phyloP scores from a whole-genome alignment of 352 stramenopile genomes.

The Elongisporangium undulatum region DNA sequence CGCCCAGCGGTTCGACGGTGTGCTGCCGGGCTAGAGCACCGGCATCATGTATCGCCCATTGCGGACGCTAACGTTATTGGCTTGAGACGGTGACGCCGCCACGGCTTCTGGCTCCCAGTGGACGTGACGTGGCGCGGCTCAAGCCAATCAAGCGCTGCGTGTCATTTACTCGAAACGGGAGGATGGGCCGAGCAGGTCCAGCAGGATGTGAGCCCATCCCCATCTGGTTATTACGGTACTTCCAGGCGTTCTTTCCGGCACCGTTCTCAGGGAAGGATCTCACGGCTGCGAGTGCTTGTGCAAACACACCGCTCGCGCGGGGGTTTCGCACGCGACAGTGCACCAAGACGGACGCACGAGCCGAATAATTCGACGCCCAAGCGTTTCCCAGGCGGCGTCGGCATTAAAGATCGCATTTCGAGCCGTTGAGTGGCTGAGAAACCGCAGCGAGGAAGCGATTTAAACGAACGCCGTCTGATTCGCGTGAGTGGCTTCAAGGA shows the following conservation, averaged over 20 bases:
- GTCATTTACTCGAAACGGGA: not conserved
- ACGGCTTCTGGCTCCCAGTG: not conserved
- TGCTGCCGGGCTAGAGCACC: slow-evolving; percentile 13
- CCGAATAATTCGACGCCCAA: not conserved
- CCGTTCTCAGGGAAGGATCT: not conserved
- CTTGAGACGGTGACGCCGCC: not conserved
- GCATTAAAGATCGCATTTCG: not conserved
- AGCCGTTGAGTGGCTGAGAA: not conserved
- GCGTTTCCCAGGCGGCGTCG: not conserved
- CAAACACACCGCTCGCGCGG: not conserved
- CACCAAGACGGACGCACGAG: not conserved
- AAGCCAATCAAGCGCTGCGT: not conserved
- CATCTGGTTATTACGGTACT: not conserved
- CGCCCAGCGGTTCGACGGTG: slow-evolving; percentile 30
- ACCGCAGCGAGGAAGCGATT: not conserved
- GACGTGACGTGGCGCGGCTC: not conserved
- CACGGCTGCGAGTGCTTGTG: not conserved
- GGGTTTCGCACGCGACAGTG: not conserved
- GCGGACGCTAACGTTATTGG: not conserved
- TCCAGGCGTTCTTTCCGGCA: not conserved
- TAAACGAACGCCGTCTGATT: not conserved
- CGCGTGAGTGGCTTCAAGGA: not conserved
- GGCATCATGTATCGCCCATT: not conserved
- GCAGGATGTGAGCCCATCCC: not conserved
- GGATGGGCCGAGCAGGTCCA: not conserved